phyloP scores from a whole-genome alignment of 78 protist genomes.

The Dictyostelium capitatum region DNA sequence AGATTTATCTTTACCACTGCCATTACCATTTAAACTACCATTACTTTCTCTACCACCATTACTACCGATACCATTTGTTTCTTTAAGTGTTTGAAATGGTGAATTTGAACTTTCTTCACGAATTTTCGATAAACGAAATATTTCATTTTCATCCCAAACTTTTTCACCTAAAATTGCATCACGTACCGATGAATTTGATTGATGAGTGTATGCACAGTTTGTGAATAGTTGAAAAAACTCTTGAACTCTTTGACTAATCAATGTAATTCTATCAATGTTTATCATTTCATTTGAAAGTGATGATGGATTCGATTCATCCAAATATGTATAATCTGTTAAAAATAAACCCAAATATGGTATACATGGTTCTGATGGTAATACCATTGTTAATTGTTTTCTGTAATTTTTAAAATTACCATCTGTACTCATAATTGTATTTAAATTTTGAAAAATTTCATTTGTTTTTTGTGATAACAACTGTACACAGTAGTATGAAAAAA shows the following conservation, averaged over 20 bases:
- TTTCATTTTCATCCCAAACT: slow-evolving; percentile 81
- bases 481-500: neutral
- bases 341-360: slow-evolving; percentile 78
- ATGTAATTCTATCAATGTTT: slow-evolving; percentile 63
- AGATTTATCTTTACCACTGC: neutral
- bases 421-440: slow-evolving; percentile 55
- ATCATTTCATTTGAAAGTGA: neutral
- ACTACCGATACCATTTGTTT: neutral
- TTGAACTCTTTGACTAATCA: slow-evolving; percentile 66
- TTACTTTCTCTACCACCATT: slow-evolving; percentile 8
- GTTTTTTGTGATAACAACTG: slow-evolving; percentile 64
- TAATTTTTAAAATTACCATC: slow-evolving; percentile 69
- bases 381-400: slow-evolving; percentile 29
- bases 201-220: slow-evolving; percentile 37
- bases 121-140: slow-evolving; percentile 58
- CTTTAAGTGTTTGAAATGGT: slow-evolving; percentile 14
- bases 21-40: neutral
- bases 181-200: slow-evolving; percentile 16
- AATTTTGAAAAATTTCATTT: slow-evolving; percentile 43
- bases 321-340: slow-evolving; percentile 63
- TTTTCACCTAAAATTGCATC: slow-evolving; percentile 67
- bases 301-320: slow-evolving; percentile 72
- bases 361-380: slow-evolving; percentile 68
- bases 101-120: slow-evolving; percentile 44
- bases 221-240: slow-evolving; percentile 78